Conservation (phyloP, 2,329 filamentous ascomycete species). For the Aspergillus alliaceus region DNA sequence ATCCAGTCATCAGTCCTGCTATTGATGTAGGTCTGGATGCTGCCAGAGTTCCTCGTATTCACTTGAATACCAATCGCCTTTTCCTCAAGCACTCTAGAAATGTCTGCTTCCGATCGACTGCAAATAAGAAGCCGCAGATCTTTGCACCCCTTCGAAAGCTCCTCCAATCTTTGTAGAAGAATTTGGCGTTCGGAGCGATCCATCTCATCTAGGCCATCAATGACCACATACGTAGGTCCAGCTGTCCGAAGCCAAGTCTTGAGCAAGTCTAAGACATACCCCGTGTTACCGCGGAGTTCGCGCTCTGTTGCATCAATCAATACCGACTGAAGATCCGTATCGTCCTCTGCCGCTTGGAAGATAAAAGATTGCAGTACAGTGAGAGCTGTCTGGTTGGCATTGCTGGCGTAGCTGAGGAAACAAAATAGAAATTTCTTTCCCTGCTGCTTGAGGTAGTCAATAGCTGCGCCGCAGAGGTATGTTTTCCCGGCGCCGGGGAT, state of each 20-base stretch:
- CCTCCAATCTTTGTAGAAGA: slow-evolving; percentile 3
- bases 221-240: slow-evolving; percentile 21
- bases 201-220: slow-evolving; percentile 22
- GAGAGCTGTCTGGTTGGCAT: slow-evolving; percentile 11
- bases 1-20: neutral
- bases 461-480: slow-evolving; percentile 5
- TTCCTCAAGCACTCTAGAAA: neutral
- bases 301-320: slow-evolving; percentile 16
- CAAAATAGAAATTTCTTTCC: neutral
- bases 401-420: slow-evolving; percentile 10
- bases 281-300: slow-evolving; percentile 14
- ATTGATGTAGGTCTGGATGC: slow-evolving; percentile 7
- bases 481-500: slow-evolving; percentile 26
- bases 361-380: slow-evolving; percentile 25
- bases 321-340: slow-evolving; percentile 21
- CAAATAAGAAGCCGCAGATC: slow-evolving; percentile 5
- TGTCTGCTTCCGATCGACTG: slow-evolving; percentile 8
- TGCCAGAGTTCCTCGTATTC: slow-evolving; percentile 1
- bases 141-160: neutral
- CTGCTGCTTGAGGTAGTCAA: slow-evolving; percentile 12
- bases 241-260: slow-evolving; percentile 17
- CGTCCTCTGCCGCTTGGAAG: slow-evolving; percentile 20
- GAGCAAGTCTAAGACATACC: slow-evolving; percentile 21
- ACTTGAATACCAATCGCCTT: neutral
- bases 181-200: slow-evolving; percentile 11